Evolutionary conservation across 2,329 filamentous ascomycete genomes (phyloP).

Genomic region (Talaromyces sp.): DNA sequence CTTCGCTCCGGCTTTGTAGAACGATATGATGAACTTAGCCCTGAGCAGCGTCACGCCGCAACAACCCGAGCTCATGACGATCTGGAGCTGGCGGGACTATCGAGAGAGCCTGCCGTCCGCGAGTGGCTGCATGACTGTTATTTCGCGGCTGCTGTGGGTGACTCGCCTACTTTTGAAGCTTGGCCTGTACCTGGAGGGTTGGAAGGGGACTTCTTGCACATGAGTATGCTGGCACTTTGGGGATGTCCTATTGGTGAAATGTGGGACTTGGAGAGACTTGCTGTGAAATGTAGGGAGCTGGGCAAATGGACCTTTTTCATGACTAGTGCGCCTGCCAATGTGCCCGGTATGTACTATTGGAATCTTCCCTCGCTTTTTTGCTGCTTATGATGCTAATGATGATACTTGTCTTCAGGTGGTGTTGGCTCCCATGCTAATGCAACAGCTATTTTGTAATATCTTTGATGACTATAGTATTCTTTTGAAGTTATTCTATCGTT

Average conservation of each 20-base stretch:
- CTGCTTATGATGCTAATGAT: conserved; percentile 5
- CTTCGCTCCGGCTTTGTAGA: conserved; percentile 66
- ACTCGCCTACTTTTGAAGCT: conserved; percentile 66
- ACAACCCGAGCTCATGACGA: conserved; percentile 35
- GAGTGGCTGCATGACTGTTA: conserved; percentile 71
- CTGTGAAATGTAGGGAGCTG: conserved; percentile 37
- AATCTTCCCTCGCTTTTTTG: background rate
- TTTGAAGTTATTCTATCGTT: too few species aligned
- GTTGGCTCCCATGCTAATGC: conserved; percentile 39
- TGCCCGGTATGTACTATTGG: conserved; percentile 36
- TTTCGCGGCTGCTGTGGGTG: conserved; percentile 67
- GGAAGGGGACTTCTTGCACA: conserved; percentile 39
- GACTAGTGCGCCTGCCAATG: conserved; percentile 46
- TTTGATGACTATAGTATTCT: too few species aligned
- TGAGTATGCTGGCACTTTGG: conserved; percentile 48
- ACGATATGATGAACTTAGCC: conserved; percentile 54
- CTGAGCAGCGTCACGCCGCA: conserved; percentile 35
- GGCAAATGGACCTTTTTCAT: conserved; percentile 47
- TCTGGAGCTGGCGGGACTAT: conserved; percentile 53
- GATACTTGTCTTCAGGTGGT: conserved; percentile 23
- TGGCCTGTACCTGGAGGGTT: conserved; percentile 52
- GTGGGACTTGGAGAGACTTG: conserved; percentile 47
- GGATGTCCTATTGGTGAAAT: conserved; percentile 51
- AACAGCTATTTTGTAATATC: conserved; percentile 33
- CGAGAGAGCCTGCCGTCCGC: conserved; percentile 58